Percentiles rank a stretch among this genome's conserved stretches.
Evolutionary conservation across 2,329 filamentous ascomycete species (phyloP).

Genomic region (Exutisphaerella laricina): DNA sequence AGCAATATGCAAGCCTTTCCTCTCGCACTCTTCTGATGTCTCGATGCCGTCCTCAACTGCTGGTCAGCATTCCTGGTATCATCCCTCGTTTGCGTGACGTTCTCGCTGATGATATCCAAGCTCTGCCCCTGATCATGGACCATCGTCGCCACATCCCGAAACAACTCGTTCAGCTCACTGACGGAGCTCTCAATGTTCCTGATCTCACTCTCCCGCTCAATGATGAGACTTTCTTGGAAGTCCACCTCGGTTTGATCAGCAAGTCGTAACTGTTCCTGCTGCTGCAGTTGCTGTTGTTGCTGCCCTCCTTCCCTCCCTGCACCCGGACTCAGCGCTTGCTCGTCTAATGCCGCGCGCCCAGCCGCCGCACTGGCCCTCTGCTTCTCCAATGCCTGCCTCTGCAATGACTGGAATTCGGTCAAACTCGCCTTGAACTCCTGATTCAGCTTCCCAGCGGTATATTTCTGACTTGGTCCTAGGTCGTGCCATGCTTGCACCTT

Average conservation of each 20-base stretch:
- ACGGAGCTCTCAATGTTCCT: slow-evolving; percentile 96
- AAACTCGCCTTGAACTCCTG: slow-evolving; percentile 87
- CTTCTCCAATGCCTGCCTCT: slow-evolving; percentile 84
- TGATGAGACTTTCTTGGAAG: slow-evolving; percentile 92
- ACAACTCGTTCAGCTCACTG: slow-evolving; percentile 90
- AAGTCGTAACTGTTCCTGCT: slow-evolving; percentile 66
- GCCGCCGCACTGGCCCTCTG: slow-evolving; percentile 81
- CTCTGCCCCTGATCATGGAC: slow-evolving; percentile 89
- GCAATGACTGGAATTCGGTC: slow-evolving; percentile 86
- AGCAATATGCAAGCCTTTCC: slow-evolving; percentile 92
- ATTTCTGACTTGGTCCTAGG: slow-evolving; percentile 81
- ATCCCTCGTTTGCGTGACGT: slow-evolving; percentile 74
- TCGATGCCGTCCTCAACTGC: slow-evolving; percentile 76
- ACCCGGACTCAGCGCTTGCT: slow-evolving; percentile 34
- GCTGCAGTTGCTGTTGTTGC: slow-evolving; percentile 45
- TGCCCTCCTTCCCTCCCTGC: slow-evolving; percentile 46
- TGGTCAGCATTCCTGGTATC: slow-evolving; percentile 80
- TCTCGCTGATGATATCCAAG: slow-evolving; percentile 80
- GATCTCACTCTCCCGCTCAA: slow-evolving; percentile 95
- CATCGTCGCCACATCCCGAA: slow-evolving; percentile 96
- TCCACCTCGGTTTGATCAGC: slow-evolving; percentile 93
- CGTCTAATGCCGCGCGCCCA: slow-evolving; percentile 67
- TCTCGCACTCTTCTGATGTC: slow-evolving; percentile 91
- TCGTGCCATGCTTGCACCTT: slow-evolving; percentile 69
- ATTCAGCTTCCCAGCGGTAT: slow-evolving; percentile 90